Percentiles rank a stretch among this genome's conserved stretches.
phyloP scores from a whole-genome alignment of 108 stramenopile species.

The Skeletonema potamos region DNA sequence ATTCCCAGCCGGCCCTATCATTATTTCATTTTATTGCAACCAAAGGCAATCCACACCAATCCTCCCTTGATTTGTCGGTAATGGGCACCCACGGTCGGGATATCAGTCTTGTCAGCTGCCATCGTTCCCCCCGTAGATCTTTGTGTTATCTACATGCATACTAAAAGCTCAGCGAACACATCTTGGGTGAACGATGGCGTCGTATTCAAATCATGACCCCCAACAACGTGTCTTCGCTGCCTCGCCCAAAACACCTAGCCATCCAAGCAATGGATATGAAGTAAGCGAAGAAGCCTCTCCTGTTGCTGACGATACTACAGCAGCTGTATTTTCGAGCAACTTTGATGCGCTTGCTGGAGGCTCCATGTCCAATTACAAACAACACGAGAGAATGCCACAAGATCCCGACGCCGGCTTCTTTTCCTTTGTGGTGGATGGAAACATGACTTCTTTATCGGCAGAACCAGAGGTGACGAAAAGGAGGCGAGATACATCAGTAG shows the following conservation, averaged over 20 bases:
- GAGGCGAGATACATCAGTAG: not conserved
- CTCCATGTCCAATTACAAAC: not conserved
- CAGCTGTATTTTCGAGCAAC: not conserved
- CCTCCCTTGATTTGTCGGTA: no score
- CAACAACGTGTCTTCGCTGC: not conserved
- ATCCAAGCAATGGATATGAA: not conserved
- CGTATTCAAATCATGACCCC: not conserved
- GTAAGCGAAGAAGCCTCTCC: slow-evolving; percentile 1
- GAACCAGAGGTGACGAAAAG: not conserved
- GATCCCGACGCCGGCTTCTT: not conserved
- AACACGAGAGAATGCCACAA: not conserved
- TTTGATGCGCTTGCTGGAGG: not conserved
- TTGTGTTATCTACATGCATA: not conserved
- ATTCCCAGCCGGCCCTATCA: no score
- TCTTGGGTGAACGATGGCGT: not conserved
- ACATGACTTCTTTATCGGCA: not conserved
- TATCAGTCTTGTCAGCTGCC: not conserved
- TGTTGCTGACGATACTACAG: not conserved
- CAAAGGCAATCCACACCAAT: no score
- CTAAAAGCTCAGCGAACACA: not conserved
- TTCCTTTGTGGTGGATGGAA: not conserved
- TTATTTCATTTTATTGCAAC: no score
- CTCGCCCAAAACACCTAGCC: not conserved
- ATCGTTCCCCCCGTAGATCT: not conserved
- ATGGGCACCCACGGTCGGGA: not conserved